These are phyloP conservation scores for Penicillium sumatraense DNA, from an alignment of 2,329 filamentous ascomycete genomes.

Conservation along the genomic window DNA sequence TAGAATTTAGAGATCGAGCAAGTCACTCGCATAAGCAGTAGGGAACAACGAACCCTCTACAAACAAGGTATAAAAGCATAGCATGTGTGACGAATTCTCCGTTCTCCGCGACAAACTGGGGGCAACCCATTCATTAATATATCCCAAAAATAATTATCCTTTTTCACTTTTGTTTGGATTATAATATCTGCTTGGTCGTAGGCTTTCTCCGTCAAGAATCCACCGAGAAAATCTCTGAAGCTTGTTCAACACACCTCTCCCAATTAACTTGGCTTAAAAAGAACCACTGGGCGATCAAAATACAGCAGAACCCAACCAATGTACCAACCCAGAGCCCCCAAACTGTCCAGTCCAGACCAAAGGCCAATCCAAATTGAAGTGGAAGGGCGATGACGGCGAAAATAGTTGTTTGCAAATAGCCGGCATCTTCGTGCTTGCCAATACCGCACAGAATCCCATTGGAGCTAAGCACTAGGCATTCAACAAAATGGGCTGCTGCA, in stretches of 20 bases:
- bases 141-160: neutral
- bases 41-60: neutral
- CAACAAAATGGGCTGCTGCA: slow-evolving; percentile 83
- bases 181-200: no score
- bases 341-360: slow-evolving; percentile 74
- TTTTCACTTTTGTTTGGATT: neutral
- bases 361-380: slow-evolving; percentile 73
- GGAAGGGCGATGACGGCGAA: slow-evolving; percentile 85
- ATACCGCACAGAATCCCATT: slow-evolving; percentile 85
- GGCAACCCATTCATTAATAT: neutral
- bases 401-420: slow-evolving; percentile 78
- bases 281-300: neutral
- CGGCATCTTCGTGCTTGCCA: slow-evolving; percentile 81
- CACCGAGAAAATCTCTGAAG: neutral
- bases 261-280: neutral
- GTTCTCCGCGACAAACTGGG: neutral
- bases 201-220: neutral
- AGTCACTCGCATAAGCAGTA: neutral
- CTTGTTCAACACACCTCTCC: neutral
- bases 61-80: neutral
- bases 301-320: slow-evolving; percentile 58
- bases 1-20: slow-evolving; percentile 16
- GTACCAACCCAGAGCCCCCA: slow-evolving; percentile 78
- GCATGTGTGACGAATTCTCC: slow-evolving; percentile 1
- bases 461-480: slow-evolving; percentile 73